A percentile compares a stretch with the other conserved stretches of the same genome.
Conservation (phyloP, 306 rosid species). For the Neltuma alba region DNA sequence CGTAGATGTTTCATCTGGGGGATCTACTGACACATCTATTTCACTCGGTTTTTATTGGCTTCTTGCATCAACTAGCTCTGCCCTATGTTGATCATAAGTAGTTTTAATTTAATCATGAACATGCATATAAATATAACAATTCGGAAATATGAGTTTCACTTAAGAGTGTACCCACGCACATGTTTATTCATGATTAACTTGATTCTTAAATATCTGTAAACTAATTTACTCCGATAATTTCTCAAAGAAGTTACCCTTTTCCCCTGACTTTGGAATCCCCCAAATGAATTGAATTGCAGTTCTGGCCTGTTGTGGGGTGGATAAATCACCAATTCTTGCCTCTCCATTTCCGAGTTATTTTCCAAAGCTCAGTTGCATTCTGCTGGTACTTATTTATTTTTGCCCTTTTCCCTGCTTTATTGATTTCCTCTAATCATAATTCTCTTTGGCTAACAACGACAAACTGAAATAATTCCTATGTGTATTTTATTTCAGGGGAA, state of each 20-base stretch:
- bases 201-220: neutral
- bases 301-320: constrained; percentile 91
- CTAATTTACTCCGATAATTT: neutral
- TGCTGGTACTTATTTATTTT: constrained; percentile 61
- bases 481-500: constrained; percentile 63
- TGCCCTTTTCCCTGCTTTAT: neutral
- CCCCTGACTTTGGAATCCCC: constrained; percentile 10
- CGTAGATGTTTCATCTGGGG: neutral
- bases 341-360: constrained; percentile 81
- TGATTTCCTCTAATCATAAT: constrained; percentile 14
- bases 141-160: neutral
- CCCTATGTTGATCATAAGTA: neutral
- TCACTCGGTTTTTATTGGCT: neutral
- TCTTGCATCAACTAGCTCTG: neutral
- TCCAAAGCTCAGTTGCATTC: constrained; percentile 80
- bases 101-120: neutral
- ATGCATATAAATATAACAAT: neutral
- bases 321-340: constrained; percentile 89
- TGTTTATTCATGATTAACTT: neutral
- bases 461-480: constrained; percentile 19
- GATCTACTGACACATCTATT: neutral
- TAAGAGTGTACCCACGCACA: neutral
- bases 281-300: constrained; percentile 57
- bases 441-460: constrained; percentile 3
- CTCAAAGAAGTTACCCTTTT: neutral